These are phyloP conservation scores for Didymosphaeria variabile DNA, from an alignment of 2,329 filamentous ascomycete genomes.

Conservation along the genomic window DNA sequence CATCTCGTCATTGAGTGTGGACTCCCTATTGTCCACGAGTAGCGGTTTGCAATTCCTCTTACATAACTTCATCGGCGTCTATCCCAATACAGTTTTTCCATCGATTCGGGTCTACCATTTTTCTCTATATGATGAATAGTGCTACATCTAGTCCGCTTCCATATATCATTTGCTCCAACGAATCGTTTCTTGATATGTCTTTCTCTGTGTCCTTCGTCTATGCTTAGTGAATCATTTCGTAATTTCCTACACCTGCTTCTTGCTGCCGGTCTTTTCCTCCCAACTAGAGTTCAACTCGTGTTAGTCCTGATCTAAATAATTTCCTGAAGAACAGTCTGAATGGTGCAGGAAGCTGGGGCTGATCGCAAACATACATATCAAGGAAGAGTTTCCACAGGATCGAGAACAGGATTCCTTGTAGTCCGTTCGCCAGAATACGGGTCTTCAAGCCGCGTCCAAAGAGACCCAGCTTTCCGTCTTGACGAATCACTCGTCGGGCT, in stretches of 20 bases:
- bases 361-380: slow-evolving; percentile 24
- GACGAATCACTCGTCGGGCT: slow-evolving; percentile 33
- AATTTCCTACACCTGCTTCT: neutral
- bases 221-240: neutral
- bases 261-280: slow-evolving; percentile 17
- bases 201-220: neutral
- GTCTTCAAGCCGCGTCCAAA: slow-evolving; percentile 42
- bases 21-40: neutral
- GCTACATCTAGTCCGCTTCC: neutral
- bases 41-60: no score
- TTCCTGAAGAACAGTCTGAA: no score
- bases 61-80: no score
- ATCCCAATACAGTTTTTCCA: no score
- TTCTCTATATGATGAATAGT: no score
- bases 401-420: slow-evolving; percentile 43
- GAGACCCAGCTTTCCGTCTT: slow-evolving; percentile 34
- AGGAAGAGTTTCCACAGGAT: slow-evolving; percentile 43
- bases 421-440: slow-evolving; percentile 39
- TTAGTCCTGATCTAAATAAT: neutral
- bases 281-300: slow-evolving; percentile 1
- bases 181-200: no score
- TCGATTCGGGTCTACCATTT: no score
- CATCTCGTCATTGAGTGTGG: neutral
- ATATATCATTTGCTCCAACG: neutral
- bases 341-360: no score